Base-by-base conservation (phyloP, 2,329 filamentous ascomycete species). In the Fusarium camptoceras region DNA sequence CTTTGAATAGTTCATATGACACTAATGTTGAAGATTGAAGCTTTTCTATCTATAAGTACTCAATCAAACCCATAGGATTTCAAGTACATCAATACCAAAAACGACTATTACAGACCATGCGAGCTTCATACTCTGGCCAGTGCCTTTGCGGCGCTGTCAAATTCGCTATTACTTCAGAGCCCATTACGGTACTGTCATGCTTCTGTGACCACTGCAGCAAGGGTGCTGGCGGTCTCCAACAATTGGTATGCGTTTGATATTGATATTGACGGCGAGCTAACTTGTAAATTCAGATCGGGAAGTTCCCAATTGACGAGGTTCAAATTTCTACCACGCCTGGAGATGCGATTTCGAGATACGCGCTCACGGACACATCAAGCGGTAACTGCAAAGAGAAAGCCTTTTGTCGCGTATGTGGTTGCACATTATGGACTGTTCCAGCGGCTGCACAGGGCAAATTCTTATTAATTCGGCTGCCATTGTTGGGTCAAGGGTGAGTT, bases 341-440 rank as follows among this genome's bases (percentile, higher is more conserved):
- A 1, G 51, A 60, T 2, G 37, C 50, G 2, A 64, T 78, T 10
- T 37, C 58, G 1, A 44, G 58, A 8, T 78, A 66, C 54, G 59
- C 25, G 1, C 56, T 78, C 1, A 27, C n/a, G 0, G 70, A 77
- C 22, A 78, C 76, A 0, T 69, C 69, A 1, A 78, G 76, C 14
- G 73, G 76, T 2, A 59, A 44, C 7, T 46, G 44, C 1, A 78
- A 78, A 31, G 67, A 69, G n/a, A 78, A 76, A 48, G 46, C 66
- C 1, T 76, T 77, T 42, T 77, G 76, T 27, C 34, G 62, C 14
- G 70, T 44, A 8, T 76, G 77, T 31, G 76, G 73, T 4, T 71
- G 68, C 25, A 71, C 74, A 3, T 49, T 78, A 2, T 76, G 76
- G 76, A 78, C 75, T 4, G 58, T 76, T 25, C 76, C 76, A 0